These are phyloP conservation scores for Panellus pusillus DNA, from an alignment of 768 basidiomycete species.

Conservation along the genomic window DNA sequence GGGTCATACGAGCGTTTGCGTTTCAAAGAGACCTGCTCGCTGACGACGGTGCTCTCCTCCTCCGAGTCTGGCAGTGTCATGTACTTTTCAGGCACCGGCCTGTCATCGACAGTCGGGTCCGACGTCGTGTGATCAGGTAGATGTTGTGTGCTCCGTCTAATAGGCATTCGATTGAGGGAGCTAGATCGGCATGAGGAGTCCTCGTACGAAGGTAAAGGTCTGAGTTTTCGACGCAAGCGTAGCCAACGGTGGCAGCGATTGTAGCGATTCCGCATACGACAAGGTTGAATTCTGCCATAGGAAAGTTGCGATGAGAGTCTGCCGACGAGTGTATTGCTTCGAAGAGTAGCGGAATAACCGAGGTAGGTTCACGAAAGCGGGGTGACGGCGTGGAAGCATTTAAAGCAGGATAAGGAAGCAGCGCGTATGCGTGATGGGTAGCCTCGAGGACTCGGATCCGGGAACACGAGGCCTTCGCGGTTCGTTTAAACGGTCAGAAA, in stretches of 20 bases:
- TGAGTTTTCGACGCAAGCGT: conserved; percentile 49
- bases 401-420: conserved; percentile 17
- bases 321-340: neutral
- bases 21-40: conserved; percentile 25
- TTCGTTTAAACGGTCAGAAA: neutral
- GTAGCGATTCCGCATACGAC: conserved; percentile 59
- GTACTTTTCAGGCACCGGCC: neutral
- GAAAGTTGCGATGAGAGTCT: conserved; percentile 38
- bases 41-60: neutral
- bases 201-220: conserved; percentile 18
- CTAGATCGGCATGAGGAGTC: conserved; percentile 23
- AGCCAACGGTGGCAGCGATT: conserved; percentile 59
- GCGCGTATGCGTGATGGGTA: conserved; percentile 19
- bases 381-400: neutral
- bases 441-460: conserved; percentile 18
- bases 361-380: neutral
- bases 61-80: neutral
- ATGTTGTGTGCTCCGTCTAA: neutral
- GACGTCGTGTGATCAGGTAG: neutral
- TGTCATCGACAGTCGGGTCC: neutral
- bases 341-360: neutral
- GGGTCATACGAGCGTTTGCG: conserved; percentile 31
- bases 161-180: too few species aligned
- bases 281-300: conserved; percentile 53
- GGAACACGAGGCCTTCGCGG: conserved; percentile 12